Evolutionary conservation across 1,139 yeast genomes (phyloP).

Genomic region (Debaryomyces sp.): DNA sequence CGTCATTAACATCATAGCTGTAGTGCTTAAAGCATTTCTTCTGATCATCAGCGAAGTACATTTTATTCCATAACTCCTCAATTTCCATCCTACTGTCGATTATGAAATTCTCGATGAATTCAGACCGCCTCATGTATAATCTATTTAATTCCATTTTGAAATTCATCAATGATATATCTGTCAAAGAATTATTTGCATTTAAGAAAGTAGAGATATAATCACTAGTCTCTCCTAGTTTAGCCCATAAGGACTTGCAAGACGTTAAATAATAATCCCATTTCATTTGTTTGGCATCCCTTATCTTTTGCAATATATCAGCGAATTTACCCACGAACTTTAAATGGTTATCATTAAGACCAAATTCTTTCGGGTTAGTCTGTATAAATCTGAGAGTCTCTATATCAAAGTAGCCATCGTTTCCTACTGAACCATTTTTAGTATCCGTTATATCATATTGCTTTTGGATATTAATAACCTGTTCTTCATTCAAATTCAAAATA

Average conservation of each 20-base stretch:
- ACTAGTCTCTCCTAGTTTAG: constrained; percentile 43
- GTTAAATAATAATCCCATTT: constrained; percentile 33
- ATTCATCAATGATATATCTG: constrained; percentile 37
- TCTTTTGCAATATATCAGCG: constrained; percentile 26
- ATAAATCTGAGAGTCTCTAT: constrained; percentile 41
- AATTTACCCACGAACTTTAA: constrained; percentile 34
- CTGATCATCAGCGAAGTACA: constrained; percentile 57
- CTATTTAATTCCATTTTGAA: constrained; percentile 60
- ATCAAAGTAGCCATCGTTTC: constrained; percentile 33
- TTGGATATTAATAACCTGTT: constrained; percentile 38
- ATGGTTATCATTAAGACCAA: constrained; percentile 43
- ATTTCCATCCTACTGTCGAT: constrained; percentile 61
- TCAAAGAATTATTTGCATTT: constrained; percentile 36
- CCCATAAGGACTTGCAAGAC: constrained; percentile 53
- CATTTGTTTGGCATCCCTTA: constrained; percentile 34
- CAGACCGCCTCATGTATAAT: constrained; percentile 60
- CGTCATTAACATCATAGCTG: constrained; percentile 38
- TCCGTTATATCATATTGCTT: constrained; percentile 25
- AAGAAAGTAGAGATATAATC: constrained; percentile 43
- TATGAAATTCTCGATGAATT: constrained; percentile 69
- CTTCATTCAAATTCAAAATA: constrained; percentile 34
- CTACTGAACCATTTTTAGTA: constrained; percentile 7
- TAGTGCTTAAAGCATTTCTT: constrained; percentile 39
- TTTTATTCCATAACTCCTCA: constrained; percentile 59
- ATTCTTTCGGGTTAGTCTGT: constrained; percentile 38